phyloP scores from a whole-genome alignment of 1,284 basidiomycete genomes.

The Ceratorhiza oryzae-sativae region DNA sequence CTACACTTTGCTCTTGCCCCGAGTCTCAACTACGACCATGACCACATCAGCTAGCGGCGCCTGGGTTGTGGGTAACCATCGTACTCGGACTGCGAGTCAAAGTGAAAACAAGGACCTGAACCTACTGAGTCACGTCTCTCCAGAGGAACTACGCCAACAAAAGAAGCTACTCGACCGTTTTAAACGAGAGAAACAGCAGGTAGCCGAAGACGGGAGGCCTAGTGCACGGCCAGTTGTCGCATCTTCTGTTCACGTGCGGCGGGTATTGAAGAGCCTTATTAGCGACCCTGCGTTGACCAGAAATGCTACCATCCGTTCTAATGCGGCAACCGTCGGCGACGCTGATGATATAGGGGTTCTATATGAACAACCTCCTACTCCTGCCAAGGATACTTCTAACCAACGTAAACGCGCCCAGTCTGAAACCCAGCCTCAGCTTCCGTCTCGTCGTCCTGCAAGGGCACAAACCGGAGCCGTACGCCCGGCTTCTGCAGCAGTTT shows the following conservation, averaged over 20 bases:
- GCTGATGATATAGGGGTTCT: background rate
- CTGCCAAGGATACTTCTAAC: background rate
- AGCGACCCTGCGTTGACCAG: background rate
- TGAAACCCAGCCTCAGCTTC: background rate
- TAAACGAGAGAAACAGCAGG: background rate
- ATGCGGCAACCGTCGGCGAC: slow-evolving; percentile 7
- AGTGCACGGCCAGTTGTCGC: background rate
- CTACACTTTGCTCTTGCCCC: background rate
- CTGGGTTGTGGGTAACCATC: slow-evolving; percentile 13
- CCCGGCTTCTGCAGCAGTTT: background rate
- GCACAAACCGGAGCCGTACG: background rate
- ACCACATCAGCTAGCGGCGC: background rate
- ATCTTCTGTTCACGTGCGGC: background rate
- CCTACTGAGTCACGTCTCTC: background rate
- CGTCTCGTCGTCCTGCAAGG: background rate
- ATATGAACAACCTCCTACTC: background rate
- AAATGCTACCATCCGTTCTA: background rate
- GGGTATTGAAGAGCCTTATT: background rate
- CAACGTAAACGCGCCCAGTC: background rate
- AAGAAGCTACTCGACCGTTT: background rate
- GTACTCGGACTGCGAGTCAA: background rate
- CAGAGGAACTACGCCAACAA: slow-evolving; percentile 5
- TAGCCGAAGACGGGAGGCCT: background rate
- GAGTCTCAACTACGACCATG: background rate
- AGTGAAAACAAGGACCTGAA: background rate